phyloP scores from a whole-genome alignment of 2,329 filamentous ascomycete species.

The Pyrenochaeta sp. region DNA sequence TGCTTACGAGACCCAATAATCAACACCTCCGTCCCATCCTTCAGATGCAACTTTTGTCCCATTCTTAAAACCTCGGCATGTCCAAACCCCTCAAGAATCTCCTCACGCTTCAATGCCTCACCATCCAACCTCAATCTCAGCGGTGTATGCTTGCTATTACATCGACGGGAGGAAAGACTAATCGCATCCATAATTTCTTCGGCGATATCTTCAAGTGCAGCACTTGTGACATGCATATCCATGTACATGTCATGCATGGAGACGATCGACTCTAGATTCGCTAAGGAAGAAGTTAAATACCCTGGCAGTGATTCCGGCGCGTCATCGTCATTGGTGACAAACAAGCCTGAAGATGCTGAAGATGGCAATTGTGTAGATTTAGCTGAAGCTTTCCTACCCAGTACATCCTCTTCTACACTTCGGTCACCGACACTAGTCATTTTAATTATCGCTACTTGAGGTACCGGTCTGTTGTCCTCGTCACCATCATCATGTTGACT shows the following conservation, averaged over 20 bases:
- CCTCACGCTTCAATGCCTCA: background rate
- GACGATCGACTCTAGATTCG: background rate
- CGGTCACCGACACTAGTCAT: background rate
- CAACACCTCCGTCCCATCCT: background rate
- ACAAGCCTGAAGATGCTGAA: background rate
- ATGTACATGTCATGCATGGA: background rate
- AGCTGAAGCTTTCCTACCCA: background rate
- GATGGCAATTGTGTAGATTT: background rate
- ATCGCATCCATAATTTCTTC: conserved; percentile 29
- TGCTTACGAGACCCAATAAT: conserved; percentile 5
- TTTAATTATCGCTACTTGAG: background rate
- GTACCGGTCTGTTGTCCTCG: background rate
- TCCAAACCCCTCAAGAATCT: background rate
- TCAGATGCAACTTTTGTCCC: conserved; percentile 55
- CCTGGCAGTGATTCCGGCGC: background rate
- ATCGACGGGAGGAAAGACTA: conserved; percentile 21
- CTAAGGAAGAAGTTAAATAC: background rate
- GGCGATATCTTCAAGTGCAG: conserved; percentile 13
- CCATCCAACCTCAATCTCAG: conserved; percentile 8
- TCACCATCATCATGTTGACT: background rate
- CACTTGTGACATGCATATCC: background rate
- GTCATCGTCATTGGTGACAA: background rate
- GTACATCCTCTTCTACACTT: background rate
- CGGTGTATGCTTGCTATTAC: conserved; percentile 14
- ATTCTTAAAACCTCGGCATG: conserved; percentile 8